Base-by-base conservation (phyloP, 768 basidiomycete species). In the Pleurotus salmoneostramineus region DNA sequence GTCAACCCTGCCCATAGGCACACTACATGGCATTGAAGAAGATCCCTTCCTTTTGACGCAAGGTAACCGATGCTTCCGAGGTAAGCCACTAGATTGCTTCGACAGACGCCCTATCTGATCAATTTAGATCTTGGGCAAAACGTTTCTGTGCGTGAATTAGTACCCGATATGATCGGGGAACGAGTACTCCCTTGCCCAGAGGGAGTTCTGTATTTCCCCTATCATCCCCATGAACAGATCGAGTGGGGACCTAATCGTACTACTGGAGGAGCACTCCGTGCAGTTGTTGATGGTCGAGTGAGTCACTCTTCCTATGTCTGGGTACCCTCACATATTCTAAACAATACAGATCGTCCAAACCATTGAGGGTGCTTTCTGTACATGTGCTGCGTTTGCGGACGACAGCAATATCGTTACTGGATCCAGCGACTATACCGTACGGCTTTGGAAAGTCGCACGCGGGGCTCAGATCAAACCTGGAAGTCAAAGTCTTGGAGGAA, bases 331-430 rank as follows among this genome's bases (percentile, higher is more conserved):
- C 21, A 27, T 27, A 27, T 50, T 36, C 7, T 12, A 1, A 15
- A n/a, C 45, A 15, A 37, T 51, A 1, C 62, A 91, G 89, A 69
- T 88, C 32, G 81, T 87, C 0, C 89, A 93, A 73, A 83, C 89
- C 8, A 77, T 93, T 12, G 95, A 97, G 65, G 82, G 83, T 15
- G 81, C 84, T 1, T 82, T 75, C 47, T 87, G 87, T 58, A 85
- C 79, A 8, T 91, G 91, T 56, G 93, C 90, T 1, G 77, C 78
- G 2, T 94, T 95, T 64, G 87, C 91, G 1, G 91, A 94, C 67
- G 71, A 80, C 5, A 79, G 78, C 17, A 84, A 82, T 37, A 76
- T 97, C 11, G 83, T 91, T 12, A 95, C 93, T 1, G 93, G 93
- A 2, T 89, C 87, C 11, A 80, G 80, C 44, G 90, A 93, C 65